Base-by-base conservation (phyloP, 768 basidiomycete genomes). In the Collybiopsis confluens region DNA sequence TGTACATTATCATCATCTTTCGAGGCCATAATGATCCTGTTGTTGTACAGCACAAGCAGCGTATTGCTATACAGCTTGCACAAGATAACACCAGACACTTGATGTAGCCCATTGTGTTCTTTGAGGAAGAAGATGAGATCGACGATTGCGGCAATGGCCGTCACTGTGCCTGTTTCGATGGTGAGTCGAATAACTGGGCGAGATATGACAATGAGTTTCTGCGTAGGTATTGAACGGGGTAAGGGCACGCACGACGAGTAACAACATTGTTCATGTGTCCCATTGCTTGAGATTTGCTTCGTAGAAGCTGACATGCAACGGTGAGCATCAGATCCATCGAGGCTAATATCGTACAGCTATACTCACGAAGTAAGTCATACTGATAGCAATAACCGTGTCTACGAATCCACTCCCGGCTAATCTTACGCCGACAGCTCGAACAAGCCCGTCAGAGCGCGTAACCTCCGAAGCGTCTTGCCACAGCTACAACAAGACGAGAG, bases 61-160 rank as follows among this genome's bases (percentile, higher is more conserved):
- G 58, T 53, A 52, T 59, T 59, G 54, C 51, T 56, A 47, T 59
- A 59, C 41, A 59, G 20, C 30, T 59, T 59, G 54, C 54, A 59
- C 45, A 59, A 38, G 24, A 49, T 56, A 23, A 59, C 55, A 11
- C 54, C 58, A 46, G 55, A 53, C 23, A 50, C 54, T 45, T 59
- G 58, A 21, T 59, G 58, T 1, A 59, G 54, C 4, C 45, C 54
- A 28, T 59, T 59, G 24, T 52, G 38, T 2, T 42, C 50, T 37
- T 46, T 36, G 24, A 59, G 21, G 24, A 57, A 59, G 45, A 57
- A 60, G 30, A 57, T 10, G 41, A 59, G 56, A 16, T 59, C 58
- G 2, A 57, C 38, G 37, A 57, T 55, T 16, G 58, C 58, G 6
- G 56, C 54, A 16, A 57, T 44, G 45, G 56, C 54, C 3, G 58